A percentile compares a stretch with the other conserved stretches of the same genome.
Conservation (phyloP, 805 yeast species). For the Ogataea wickerhamii region DNA sequence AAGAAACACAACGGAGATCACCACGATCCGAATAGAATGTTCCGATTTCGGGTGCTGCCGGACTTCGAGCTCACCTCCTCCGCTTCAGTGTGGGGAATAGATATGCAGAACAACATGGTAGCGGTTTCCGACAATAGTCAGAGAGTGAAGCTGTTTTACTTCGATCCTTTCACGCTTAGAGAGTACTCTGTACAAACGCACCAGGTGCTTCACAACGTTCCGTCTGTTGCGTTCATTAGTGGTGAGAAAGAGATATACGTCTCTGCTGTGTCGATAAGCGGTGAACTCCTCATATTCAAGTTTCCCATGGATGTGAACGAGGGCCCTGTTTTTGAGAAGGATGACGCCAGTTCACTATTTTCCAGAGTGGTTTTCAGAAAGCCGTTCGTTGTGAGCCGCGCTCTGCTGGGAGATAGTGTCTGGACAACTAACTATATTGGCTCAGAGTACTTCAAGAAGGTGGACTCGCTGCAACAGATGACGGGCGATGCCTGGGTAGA, state of each 20-base stretch:
- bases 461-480: slow-evolving; percentile 43
- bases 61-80: slow-evolving; percentile 33
- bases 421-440: slow-evolving; percentile 50
- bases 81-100: slow-evolving; percentile 63
- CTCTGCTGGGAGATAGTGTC: slow-evolving; percentile 42
- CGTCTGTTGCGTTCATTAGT: slow-evolving; percentile 43
- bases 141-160: slow-evolving; percentile 39
- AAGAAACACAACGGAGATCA: slow-evolving; percentile 4
- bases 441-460: slow-evolving; percentile 43
- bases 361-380: slow-evolving; percentile 33
- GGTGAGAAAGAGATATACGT: slow-evolving; percentile 28
- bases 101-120: slow-evolving; percentile 38
- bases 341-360: slow-evolving; percentile 5
- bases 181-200: slow-evolving; percentile 32
- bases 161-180: slow-evolving; percentile 16
- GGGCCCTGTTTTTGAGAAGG: slow-evolving; percentile 9
- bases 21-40: slow-evolving; percentile 1
- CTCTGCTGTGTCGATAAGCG: slow-evolving; percentile 41
- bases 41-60: slow-evolving; percentile 16
- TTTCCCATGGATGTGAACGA: slow-evolving; percentile 23
- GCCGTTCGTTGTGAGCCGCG: slow-evolving; percentile 28
- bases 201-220: slow-evolving; percentile 51
- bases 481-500: slow-evolving; percentile 42
- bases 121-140: slow-evolving; percentile 55
- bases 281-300: slow-evolving; percentile 39